phyloP scores from a whole-genome alignment of 2,329 filamentous ascomycete genomes.

The Arthrobotrys sinensis region DNA sequence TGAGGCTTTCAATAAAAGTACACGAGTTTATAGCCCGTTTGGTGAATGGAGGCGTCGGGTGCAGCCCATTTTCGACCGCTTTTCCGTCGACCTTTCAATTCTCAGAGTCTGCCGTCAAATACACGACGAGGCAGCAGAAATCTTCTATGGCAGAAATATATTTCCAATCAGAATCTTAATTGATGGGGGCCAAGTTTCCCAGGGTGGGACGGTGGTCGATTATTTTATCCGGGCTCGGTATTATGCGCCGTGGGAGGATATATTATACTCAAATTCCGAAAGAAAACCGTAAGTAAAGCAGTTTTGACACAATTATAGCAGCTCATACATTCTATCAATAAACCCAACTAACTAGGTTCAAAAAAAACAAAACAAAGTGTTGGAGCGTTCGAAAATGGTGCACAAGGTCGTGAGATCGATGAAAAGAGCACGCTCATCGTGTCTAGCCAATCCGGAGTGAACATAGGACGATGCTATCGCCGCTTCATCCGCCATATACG shows the following conservation, averaged over 20 bases:
- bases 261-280: not conserved
- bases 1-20: not conserved
- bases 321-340: not conserved
- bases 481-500: not conserved
- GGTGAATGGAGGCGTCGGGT: not conserved
- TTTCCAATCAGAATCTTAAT: slow-evolving; percentile 19
- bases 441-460: not conserved
- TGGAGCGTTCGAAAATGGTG: not conserved
- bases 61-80: not conserved
- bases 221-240: not conserved
- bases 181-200: not conserved
- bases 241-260: slow-evolving; percentile 24
- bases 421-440: not conserved
- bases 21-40: not conserved
- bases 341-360: not conserved
- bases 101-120: slow-evolving; percentile 17
- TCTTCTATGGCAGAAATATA: slow-evolving; percentile 22
- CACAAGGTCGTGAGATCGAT: too few species aligned
- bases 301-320: not conserved
- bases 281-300: not conserved
- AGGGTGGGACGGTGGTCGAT: not conserved
- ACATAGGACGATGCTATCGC: not conserved
- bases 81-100: slow-evolving; percentile 7
- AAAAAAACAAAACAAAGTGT: not conserved
- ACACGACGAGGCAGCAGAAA: slow-evolving; percentile 16